Evolutionary conservation across 352 stramenopile genomes (phyloP), one percentile per base, ranked within the genome.

Genomic region (Pythium grandisporangium): DNA sequence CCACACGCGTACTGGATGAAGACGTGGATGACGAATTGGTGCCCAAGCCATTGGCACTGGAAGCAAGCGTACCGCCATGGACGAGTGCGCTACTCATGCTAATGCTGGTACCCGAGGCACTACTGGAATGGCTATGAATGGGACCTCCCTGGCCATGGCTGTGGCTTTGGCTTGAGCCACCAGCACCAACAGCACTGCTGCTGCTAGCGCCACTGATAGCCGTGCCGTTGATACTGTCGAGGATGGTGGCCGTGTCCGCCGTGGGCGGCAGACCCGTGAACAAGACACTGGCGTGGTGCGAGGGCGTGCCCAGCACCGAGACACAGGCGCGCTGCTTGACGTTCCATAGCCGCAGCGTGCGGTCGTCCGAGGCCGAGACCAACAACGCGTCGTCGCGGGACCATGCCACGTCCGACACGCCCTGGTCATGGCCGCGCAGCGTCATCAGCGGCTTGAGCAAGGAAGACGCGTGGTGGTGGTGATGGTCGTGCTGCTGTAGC

Each of bases 341-440:
- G 62, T 98, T 93, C 92, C 95, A 98, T 1, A 98, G 58, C 16
- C 91, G 78, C 30, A 97, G 60, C 0, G 93, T 98, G 37, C 93
- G 93, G 63, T 99, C 96, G 58, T 99, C 96, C 8, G 81, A 97
- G 6, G 93, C 93, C 5, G 95, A 98, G 10, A 84, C 92, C 23
- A 98, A 48, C 41, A 94, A 95, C 26, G 52, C 63, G 8, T 73
- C 68, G 37, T 94, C 80, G 4, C 67, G 63, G 10, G 75, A 95
- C 93, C 94, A 98, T 17, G 81, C 70, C 7, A 96, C 78, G 44
- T 96, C 92, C 24, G 95, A 98, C 14, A 99, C 84, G 20, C 95
- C 95, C 34, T 96, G 71, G 37, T 88, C 70, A 59, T 98, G 94
- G n/a, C 92, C 93, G 32, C 71, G 75, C 4, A 95, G 49, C 25